Percentiles rank a stretch among this genome's conserved stretches.
Evolutionary conservation across 148 eudicot genomes (phyloP).

Genomic region (Pharnaceum exiguum): DNA sequence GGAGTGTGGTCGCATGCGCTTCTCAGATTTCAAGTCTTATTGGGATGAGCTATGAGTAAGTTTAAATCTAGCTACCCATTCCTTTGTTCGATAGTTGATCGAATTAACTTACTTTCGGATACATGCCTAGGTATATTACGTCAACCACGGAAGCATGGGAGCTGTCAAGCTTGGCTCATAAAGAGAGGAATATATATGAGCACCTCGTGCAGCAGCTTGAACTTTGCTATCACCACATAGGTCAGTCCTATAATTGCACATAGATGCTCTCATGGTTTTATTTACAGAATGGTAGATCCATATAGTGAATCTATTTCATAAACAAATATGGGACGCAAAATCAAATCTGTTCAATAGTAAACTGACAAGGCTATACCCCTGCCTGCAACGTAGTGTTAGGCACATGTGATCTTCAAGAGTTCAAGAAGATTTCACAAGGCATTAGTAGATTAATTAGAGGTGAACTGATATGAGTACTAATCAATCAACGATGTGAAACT

Average conservation of each 20-base stretch:
- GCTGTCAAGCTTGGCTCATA: slow-evolving; percentile 79
- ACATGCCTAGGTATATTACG: slow-evolving; percentile 37
- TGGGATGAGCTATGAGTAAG: slow-evolving; percentile 77
- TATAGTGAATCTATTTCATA: no score
- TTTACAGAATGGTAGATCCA: background rate
- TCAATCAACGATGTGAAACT: background rate
- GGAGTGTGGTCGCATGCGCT: slow-evolving; percentile 75
- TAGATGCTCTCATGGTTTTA: background rate
- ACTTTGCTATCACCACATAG: slow-evolving; percentile 68
- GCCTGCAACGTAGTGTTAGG: no score
- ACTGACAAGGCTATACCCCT: no score
- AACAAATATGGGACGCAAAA: no score
- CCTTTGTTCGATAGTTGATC: background rate
- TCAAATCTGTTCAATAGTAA: no score
- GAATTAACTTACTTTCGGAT: no score
- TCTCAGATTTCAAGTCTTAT: slow-evolving; percentile 58
- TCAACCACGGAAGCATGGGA: slow-evolving; percentile 96
- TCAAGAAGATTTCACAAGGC: no score
- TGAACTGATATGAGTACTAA: background rate
- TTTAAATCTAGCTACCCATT: no score
- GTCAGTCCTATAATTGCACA: slow-evolving; percentile 25
- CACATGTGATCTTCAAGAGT: no score
- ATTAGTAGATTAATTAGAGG: background rate
- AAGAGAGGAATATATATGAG: slow-evolving; percentile 62
- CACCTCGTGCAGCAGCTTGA: slow-evolving; percentile 63